These are phyloP conservation scores for Rubroshorea leprosula DNA, from an alignment of 345 rosid species.

Conservation along the genomic window DNA sequence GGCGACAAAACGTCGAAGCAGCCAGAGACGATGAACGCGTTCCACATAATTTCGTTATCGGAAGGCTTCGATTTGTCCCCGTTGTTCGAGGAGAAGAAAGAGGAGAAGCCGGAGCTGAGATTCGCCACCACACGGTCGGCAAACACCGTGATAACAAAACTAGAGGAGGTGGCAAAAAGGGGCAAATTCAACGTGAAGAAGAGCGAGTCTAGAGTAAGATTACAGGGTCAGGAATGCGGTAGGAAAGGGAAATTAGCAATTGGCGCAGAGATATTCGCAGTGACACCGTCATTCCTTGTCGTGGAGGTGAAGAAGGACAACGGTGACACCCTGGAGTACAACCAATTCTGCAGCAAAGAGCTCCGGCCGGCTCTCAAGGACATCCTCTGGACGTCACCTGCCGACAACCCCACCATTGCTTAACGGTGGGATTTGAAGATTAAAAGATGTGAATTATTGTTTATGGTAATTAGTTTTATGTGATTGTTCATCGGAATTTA, in stretches of 20 bases:
- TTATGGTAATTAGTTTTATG: too few species aligned
- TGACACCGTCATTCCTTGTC: conserved; percentile 65
- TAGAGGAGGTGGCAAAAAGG: conserved; percentile 68
- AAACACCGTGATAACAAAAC: conserved; percentile 72
- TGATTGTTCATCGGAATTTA: too few species aligned
- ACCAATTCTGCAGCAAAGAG: conserved; percentile 77
- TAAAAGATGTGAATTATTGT: conserved; percentile 2
- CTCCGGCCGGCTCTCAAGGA: conserved; percentile 90
- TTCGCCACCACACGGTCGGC: conserved; percentile 77
- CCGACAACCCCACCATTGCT: conserved; percentile 39
- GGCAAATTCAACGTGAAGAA: conserved; percentile 63
- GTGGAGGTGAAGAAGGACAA: conserved; percentile 91
- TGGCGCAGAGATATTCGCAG: conserved; percentile 69
- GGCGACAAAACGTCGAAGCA: conserved; percentile 32
- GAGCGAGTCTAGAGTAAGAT: conserved; percentile 64
- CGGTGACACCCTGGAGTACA: conserved; percentile 85
- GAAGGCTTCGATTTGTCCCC: conserved; percentile 89
- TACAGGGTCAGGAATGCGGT: conserved; percentile 73
- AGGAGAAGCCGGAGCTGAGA: conserved; percentile 70
- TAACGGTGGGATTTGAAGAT: conserved; percentile 14
- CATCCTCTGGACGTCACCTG: conserved; percentile 64
- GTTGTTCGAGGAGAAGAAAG: conserved; percentile 79
- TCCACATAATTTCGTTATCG: conserved; percentile 79
- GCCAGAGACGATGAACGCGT: conserved; percentile 70
- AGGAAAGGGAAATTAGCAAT: conserved; percentile 80